These are phyloP conservation scores for Pseudevernia furfuracea DNA, from an alignment of 495 filamentous ascomycete genomes.

Conservation along the genomic window DNA sequence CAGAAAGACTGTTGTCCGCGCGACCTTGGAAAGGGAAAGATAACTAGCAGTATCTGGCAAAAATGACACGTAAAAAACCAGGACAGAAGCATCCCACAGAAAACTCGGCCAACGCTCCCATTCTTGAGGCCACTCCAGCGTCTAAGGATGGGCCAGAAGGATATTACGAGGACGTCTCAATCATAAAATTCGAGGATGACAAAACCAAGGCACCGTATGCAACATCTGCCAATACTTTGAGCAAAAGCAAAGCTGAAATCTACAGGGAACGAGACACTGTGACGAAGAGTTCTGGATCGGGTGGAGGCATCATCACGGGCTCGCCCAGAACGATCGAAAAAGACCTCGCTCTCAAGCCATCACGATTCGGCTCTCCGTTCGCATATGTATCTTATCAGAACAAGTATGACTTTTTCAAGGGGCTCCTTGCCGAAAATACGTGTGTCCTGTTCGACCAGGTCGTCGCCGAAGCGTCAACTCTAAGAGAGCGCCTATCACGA, in stretches of 20 bases:
- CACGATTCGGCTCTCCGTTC: background rate
- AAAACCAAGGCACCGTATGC: background rate
- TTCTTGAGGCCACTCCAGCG: background rate
- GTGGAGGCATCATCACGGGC: background rate
- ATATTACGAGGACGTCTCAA: background rate
- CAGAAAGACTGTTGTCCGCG: background rate
- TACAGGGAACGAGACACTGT: background rate
- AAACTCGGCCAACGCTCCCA: background rate
- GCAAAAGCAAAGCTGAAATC: background rate
- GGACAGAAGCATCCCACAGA: background rate
- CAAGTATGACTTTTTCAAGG: background rate
- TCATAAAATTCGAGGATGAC: background rate
- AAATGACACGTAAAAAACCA: background rate
- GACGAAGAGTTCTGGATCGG: background rate
- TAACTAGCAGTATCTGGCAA: background rate
- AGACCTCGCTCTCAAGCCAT: background rate
- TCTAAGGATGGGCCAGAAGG: background rate
- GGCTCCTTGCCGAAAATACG: background rate
- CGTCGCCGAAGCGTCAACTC: background rate
- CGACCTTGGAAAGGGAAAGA: background rate
- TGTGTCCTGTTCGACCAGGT: background rate
- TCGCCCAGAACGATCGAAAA: background rate
- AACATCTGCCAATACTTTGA: background rate
- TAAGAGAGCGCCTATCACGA: background rate
- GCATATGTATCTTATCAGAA: background rate